A percentile compares a stretch with the other conserved stretches of the same genome.
Evolutionary conservation across 352 stramenopile species (phyloP).

Genomic region (Pythium oligandrum): DNA sequence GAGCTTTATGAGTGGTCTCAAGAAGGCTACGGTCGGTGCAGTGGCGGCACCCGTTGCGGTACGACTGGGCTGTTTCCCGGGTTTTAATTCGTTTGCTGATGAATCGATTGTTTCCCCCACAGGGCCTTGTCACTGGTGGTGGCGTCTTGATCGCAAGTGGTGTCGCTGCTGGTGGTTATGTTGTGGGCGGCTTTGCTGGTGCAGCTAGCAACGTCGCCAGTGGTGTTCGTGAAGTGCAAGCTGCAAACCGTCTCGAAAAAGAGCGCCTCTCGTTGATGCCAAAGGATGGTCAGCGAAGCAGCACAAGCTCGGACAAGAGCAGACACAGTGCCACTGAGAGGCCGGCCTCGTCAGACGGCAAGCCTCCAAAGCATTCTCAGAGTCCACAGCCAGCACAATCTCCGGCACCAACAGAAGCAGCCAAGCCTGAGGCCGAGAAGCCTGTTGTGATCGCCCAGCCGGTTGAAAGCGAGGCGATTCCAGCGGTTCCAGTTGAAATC

Average conservation of each 20-base stretch:
- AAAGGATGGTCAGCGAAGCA: not conserved
- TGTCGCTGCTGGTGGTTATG: conserved; percentile 68
- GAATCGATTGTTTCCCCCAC: not conserved
- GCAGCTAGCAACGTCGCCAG: conserved; percentile 79
- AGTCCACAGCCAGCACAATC: no score
- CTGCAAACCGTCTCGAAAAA: conserved; percentile 69
- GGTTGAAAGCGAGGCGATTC: no score
- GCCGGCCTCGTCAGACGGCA: not conserved
- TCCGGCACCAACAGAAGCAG: no score
- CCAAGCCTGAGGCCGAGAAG: no score
- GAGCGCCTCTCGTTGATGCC: conserved; percentile 15
- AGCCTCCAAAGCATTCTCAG: no score
- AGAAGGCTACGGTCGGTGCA: conserved; percentile 81
- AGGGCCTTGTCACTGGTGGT: conserved; percentile 75
- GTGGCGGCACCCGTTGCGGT: conserved; percentile 78
- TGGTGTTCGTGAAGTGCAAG: conserved; percentile 77
- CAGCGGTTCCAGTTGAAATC: no score
- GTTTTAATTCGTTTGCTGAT: conserved; percentile 3
- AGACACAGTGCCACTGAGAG: conserved; percentile 1
- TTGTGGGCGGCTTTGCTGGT: conserved; percentile 79
- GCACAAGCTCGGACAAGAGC: conserved; percentile 2
- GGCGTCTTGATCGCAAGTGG: conserved; percentile 72
- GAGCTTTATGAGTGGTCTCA: conserved; percentile 81
- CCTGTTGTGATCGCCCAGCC: no score
- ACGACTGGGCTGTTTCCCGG: not conserved